These are phyloP conservation scores for Suillus bovinus DNA, from an alignment of 768 basidiomycete genomes.

Conservation along the genomic window DNA sequence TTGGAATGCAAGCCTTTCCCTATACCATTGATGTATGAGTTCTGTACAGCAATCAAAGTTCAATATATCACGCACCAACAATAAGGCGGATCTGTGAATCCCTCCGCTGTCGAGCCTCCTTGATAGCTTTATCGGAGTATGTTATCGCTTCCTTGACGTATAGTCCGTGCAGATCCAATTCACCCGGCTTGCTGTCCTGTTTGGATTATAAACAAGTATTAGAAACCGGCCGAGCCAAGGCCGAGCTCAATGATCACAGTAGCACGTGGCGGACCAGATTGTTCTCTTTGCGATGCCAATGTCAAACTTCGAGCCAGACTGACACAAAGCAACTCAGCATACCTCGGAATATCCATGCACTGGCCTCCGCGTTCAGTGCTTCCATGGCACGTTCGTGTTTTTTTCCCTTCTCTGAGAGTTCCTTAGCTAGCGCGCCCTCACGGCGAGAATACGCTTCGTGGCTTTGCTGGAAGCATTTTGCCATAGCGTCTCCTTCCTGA, in stretches of 20 bases:
- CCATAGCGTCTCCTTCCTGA: constrained; percentile 80
- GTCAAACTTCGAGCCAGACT: constrained; percentile 5
- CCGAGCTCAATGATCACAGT: constrained; percentile 1
- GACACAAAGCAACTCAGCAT: constrained; percentile 21
- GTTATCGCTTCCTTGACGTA: constrained; percentile 92
- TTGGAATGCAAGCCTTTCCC: constrained; percentile 88
- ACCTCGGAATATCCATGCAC: constrained; percentile 78
- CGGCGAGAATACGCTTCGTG: constrained; percentile 73
- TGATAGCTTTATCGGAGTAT: constrained; percentile 68
- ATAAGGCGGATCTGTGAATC: constrained; percentile 74
- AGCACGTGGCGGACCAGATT: constrained; percentile 52
- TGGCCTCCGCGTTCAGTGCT: constrained; percentile 75
- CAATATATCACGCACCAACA: constrained; percentile 58
- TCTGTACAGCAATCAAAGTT: neutral
- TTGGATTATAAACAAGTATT: neutral
- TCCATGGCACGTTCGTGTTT: constrained; percentile 78
- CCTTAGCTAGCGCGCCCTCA: constrained; percentile 79
- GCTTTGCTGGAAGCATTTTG: constrained; percentile 63
- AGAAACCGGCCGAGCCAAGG: neutral
- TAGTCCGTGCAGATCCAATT: constrained; percentile 88
- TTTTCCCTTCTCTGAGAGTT: constrained; percentile 80
- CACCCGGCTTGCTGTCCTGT: constrained; percentile 67
- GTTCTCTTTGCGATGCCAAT: constrained; percentile 52
- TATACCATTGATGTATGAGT: constrained; percentile 23
- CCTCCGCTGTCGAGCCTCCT: constrained; percentile 62